Conservation (phyloP, 2,329 filamentous ascomycete species). For the Exophiala viscosa region DNA sequence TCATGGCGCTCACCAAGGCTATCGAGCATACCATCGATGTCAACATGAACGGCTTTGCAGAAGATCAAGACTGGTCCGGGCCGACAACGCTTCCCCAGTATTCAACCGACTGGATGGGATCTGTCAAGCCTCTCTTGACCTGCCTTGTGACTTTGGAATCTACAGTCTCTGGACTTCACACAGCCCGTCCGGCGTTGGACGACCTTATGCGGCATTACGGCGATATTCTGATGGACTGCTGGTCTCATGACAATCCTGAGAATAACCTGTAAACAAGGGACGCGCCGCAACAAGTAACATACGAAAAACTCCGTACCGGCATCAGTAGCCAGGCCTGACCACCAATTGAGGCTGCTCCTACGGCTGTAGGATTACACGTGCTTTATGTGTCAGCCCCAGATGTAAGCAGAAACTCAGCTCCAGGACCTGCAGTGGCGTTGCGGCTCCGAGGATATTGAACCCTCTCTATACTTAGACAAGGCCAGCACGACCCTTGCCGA, state of each 20-base stretch:
- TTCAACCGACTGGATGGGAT: conserved; percentile 6
- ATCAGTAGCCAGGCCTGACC: background rate
- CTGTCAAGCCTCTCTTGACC: conserved; percentile 14
- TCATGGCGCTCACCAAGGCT: conserved; percentile 13
- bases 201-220: conserved; percentile 16
- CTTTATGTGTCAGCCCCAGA: too few relatives aligned
- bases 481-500: background rate
- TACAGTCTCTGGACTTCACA: conserved; percentile 15
- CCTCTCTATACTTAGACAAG: background rate
- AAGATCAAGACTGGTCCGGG: background rate
- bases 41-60: background rate
- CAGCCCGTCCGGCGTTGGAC: conserved; percentile 12
- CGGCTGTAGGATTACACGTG: too few relatives aligned
- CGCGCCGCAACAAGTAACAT: background rate
- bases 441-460: conserved; percentile 1
- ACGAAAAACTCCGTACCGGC: too few relatives aligned
- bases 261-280: background rate
- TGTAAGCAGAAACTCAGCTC: too few relatives aligned
- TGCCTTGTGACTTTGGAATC: conserved; percentile 12
- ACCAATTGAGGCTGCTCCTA: background rate
- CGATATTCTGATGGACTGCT: conserved; percentile 18
- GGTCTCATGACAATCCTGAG: conserved; percentile 13
- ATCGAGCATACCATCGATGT: conserved; percentile 18
- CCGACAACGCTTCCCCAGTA: background rate
- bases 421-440: background rate